phyloP scores from a whole-genome alignment of 2,329 filamentous ascomycete genomes.

The Zymoseptoria brevis region DNA sequence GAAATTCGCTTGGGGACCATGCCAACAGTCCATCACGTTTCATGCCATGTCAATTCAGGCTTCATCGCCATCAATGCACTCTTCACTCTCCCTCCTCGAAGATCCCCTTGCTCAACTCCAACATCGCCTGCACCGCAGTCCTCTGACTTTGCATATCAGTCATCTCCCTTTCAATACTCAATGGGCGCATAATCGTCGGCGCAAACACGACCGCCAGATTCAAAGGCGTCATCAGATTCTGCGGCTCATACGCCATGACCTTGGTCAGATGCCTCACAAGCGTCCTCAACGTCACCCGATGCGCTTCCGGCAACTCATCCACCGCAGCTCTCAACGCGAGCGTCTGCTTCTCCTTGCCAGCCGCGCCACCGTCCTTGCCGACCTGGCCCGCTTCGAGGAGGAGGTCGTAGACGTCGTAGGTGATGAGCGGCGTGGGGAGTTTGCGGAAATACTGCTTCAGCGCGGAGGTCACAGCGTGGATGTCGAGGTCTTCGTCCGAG shows the following conservation, averaged over 20 bases:
- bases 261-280: conserved; percentile 86
- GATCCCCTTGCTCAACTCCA: conserved; percentile 79
- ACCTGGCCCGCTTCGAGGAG: conserved; percentile 65
- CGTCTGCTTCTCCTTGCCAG: conserved; percentile 59
- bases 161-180: conserved; percentile 87
- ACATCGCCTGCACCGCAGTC: conserved; percentile 80
- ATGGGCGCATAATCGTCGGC: conserved; percentile 91
- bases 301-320: conserved; percentile 68
- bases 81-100: conserved; percentile 42
- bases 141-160: conserved; percentile 94
- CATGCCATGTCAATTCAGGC: neutral
- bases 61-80: neutral
- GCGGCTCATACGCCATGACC: conserved; percentile 71
- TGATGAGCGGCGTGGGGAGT: conserved; percentile 79
- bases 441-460: conserved; percentile 97
- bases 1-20: too few species aligned
- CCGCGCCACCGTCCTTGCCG: conserved; percentile 12
- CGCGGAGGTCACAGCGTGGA: conserved; percentile 90
- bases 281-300: conserved; percentile 86
- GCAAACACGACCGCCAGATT: conserved; percentile 97
- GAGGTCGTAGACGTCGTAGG: conserved; percentile 84
- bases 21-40: neutral
- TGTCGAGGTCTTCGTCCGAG: conserved; percentile 86
- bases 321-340: conserved; percentile 65
- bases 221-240: conserved; percentile 94